Percentiles rank a stretch among this genome's conserved stretches.
Conservation (phyloP, 495 filamentous ascomycete genomes). For the Penicillium angulare region DNA sequence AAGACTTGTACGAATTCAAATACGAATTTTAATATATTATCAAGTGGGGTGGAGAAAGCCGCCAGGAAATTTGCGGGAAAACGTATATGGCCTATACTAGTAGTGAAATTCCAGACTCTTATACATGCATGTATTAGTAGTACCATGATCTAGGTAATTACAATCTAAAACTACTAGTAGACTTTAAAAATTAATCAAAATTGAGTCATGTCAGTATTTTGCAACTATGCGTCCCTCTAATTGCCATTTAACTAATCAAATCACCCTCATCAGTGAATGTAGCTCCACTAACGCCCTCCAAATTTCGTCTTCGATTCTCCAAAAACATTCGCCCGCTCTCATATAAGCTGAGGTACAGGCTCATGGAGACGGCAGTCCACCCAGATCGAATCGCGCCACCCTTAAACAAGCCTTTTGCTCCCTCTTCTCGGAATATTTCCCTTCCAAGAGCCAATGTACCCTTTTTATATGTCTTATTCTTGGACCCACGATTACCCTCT, state of each 20-base stretch:
- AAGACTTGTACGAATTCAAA: no score
- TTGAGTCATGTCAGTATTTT: no score
- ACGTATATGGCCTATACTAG: no score
- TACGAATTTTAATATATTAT: no score
- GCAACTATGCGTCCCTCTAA: no score
- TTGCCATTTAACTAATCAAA: slow-evolving; percentile 6
- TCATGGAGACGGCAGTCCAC: slow-evolving; percentile 79
- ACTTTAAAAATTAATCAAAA: no score
- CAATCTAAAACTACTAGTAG: no score
- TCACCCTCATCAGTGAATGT: slow-evolving; percentile 2
- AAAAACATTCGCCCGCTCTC: slow-evolving; percentile 75
- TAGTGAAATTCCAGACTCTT: no score
- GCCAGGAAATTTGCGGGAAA: no score
- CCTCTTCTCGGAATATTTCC: slow-evolving; percentile 60
- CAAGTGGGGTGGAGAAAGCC: no score
- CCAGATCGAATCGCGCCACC: slow-evolving; percentile 72
- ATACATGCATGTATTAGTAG: no score
- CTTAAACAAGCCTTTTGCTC: slow-evolving; percentile 69
- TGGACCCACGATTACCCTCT: background rate
- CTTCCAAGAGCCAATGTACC: slow-evolving; percentile 54
- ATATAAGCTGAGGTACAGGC: slow-evolving; percentile 83
- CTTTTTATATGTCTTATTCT: slow-evolving; percentile 13
- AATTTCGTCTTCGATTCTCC: slow-evolving; percentile 39
- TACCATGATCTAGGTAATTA: no score
- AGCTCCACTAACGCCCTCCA: slow-evolving; percentile 7